Base-by-base conservation (phyloP, 192 early-diverging fungal genomes). In the Polychytrium aggregatum region DNA sequence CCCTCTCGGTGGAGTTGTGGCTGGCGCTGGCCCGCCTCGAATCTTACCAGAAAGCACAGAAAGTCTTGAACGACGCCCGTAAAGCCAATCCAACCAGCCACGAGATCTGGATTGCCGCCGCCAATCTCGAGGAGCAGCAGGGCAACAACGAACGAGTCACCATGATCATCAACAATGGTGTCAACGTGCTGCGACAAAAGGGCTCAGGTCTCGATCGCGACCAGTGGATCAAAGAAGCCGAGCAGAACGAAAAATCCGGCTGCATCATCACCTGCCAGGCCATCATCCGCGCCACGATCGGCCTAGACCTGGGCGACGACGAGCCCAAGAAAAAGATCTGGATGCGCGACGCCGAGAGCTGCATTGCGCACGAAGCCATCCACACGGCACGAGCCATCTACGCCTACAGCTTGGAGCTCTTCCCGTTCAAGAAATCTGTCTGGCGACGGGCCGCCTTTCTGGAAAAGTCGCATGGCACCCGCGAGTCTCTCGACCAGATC, bases 21-120 rank as follows among this genome's bases (percentile, higher is more conserved):
- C 70, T 99, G 35, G 92, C 92, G 2, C 68, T 99, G 33, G 90
- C 96, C 0, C 76, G 86, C 3, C 71, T 99, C 9, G 94, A 99
- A 62, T 69, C 81, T 0, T 89, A 92, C 47, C 81, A 82, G 8
- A 85, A 88, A 49, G 96, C 93, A 0, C 78, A 83, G 46, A 81
- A 74, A 29, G 90, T 99, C 16, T 65, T 98, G 28, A 98, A 97
- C 60, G 80, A 85, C 27, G 96, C 93, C 0, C 84, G 88, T 10
- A 59, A 67, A 24, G 72, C 75, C 3, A 82, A 90, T 30, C 90
- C 91, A 16, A 88, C 89, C 0, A 82, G 79, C 44, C 87, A 92
- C 65, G 96, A 97, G 41, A 75, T 98, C 37, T 98, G 92, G 90
- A 83, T 98, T 22, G 80, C 87, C 1, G 96, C 87, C 21, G 92